phyloP scores from a whole-genome alignment of 2,329 filamentous ascomycete species.

The Neonectria faginata region DNA sequence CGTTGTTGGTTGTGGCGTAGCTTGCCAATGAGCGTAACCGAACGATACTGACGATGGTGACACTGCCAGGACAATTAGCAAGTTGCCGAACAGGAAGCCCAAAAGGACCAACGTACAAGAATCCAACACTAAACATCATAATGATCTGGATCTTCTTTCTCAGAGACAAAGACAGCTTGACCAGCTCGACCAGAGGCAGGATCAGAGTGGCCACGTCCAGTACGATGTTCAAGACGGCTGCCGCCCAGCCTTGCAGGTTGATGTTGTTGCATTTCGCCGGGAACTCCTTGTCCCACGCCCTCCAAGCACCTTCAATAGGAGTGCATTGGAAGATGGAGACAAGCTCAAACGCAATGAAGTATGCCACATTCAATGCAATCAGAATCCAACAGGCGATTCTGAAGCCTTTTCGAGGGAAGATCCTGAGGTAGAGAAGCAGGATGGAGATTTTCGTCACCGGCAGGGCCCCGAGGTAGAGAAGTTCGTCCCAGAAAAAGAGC shows the following conservation, averaged over 20 bases:
- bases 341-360: constrained; percentile 43
- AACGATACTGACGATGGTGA: constrained; percentile 41
- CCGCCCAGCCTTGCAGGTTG: constrained; percentile 60
- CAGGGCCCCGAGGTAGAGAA: constrained; percentile 20
- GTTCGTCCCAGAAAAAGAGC: constrained; percentile 26
- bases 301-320: constrained; percentile 63
- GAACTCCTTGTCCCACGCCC: constrained; percentile 58
- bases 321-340: constrained; percentile 59
- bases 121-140: constrained; percentile 58
- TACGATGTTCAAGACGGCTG: constrained; percentile 61
- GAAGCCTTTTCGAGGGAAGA: constrained; percentile 15
- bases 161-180: constrained; percentile 50
- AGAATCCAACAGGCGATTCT: constrained; percentile 27
- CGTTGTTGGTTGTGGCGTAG: constrained; percentile 41
- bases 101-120: constrained; percentile 42
- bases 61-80: constrained; percentile 22
- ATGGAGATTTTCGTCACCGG: constrained; percentile 28
- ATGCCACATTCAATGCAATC: constrained; percentile 33
- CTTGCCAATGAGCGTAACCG: constrained; percentile 37
- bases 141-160: constrained; percentile 57
- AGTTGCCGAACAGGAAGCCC: not conserved
- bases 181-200: constrained; percentile 56
- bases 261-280: constrained; percentile 60
- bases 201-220: constrained; percentile 61
- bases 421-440: constrained; percentile 24